Percentiles rank a stretch among this genome's conserved stretches.
Conservation (phyloP, 2,329 filamentous ascomycete genomes). For the Cryoendolithus antarcticus region DNA sequence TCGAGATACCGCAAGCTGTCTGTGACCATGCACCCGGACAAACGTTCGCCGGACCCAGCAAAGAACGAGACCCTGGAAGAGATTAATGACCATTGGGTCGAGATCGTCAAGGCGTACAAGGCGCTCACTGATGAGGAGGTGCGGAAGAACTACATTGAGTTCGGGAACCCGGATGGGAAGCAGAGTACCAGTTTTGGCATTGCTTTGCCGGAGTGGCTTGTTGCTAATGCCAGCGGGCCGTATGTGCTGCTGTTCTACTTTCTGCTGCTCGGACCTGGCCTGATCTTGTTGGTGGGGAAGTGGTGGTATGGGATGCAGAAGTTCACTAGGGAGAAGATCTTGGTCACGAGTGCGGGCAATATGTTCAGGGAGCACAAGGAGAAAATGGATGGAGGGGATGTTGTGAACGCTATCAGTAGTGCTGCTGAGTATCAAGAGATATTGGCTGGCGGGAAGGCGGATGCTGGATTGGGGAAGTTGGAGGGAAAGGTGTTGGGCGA, state of each 20-base stretch:
- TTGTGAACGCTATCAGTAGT: constrained; percentile 68
- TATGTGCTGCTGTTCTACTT: constrained; percentile 89
- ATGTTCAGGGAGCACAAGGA: constrained; percentile 91
- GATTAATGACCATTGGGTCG: constrained; percentile 81
- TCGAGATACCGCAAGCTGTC: constrained; percentile 79
- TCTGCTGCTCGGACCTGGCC: constrained; percentile 69
- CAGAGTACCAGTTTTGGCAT: constrained; percentile 98
- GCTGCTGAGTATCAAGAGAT: constrained; percentile 75
- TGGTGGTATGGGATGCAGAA: constrained; percentile 99
- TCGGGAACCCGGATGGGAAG: constrained; percentile 93
- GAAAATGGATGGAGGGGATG: constrained; percentile 63
- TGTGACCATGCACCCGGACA: constrained; percentile 83
- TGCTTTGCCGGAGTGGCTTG: constrained; percentile 81
- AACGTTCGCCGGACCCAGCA: constrained; percentile 65
- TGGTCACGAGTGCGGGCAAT: constrained; percentile 86
- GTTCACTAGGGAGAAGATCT: constrained; percentile 82
- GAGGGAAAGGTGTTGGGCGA: constrained; percentile 62
- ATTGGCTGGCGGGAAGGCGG: constrained; percentile 65
- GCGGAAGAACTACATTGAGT: constrained; percentile 92
- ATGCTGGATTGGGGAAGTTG: constrained; percentile 68
- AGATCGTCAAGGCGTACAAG: constrained; percentile 96
- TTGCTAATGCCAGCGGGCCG: constrained; percentile 89
- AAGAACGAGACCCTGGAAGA: constrained; percentile 83
- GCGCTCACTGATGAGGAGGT: constrained; percentile 94
- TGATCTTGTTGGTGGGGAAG: constrained; percentile 85